A percentile compares a stretch with the other conserved stretches of the same genome.
Evolutionary conservation across 2,329 filamentous ascomycete species (phyloP).

Genomic region (Neodidymelliopsis sp.): DNA sequence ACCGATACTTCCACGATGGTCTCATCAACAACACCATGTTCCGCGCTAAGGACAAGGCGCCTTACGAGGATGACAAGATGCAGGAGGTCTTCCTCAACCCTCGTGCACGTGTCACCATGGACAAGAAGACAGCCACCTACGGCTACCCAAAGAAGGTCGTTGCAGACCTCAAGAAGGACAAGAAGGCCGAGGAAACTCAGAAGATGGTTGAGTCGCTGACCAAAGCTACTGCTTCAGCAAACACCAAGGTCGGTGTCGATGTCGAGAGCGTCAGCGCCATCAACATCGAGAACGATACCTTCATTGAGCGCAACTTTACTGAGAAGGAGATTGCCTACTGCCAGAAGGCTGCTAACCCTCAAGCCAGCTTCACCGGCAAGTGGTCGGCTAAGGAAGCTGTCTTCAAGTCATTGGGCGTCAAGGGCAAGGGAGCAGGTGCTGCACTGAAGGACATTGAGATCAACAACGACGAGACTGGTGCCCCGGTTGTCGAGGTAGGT

Average conservation of each 20-base stretch:
- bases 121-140: conserved; percentile 86
- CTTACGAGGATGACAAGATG: conserved; percentile 89
- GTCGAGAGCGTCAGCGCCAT: conserved; percentile 87
- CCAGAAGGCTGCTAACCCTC: conserved; percentile 76
- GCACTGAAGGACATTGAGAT: conserved; percentile 96
- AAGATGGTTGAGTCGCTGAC: conserved; percentile 81
- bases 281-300: conserved; percentile 93
- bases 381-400: conserved; percentile 99
- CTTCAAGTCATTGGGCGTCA: conserved; percentile 93
- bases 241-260: conserved; percentile 89
- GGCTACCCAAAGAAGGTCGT: conserved; percentile 66
- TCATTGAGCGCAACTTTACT: conserved; percentile 95
- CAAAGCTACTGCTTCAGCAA: conserved; percentile 63
- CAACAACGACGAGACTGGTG: conserved; percentile 78
- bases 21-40: conserved; percentile 98
- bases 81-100: conserved; percentile 92
- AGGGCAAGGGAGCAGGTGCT: conserved; percentile 86
- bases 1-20: conserved; percentile 98
- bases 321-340: conserved; percentile 85
- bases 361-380: conserved; percentile 90
- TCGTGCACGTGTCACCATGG: conserved; percentile 79
- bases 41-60: conserved; percentile 89
- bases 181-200: conserved; percentile 67
- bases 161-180: conserved; percentile 69
- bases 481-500: conserved; percentile 83